Conservation (phyloP, 306 rosid species). For the Cicer pinnatifidum region DNA sequence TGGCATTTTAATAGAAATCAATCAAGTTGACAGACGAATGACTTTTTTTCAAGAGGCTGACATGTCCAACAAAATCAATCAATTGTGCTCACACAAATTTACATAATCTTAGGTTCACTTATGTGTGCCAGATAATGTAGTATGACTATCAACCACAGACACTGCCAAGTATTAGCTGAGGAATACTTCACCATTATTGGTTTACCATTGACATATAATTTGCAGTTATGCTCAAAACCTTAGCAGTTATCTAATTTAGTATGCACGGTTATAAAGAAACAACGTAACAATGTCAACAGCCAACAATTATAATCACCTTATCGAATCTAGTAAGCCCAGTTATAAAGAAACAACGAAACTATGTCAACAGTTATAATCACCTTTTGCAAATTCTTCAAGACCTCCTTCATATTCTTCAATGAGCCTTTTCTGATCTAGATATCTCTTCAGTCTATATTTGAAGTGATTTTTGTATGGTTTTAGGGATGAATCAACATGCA, state of each 20-base stretch:
- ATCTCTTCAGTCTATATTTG: slow-evolving; percentile 66
- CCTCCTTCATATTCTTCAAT: slow-evolving; percentile 78
- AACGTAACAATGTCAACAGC: slow-evolving; percentile 30
- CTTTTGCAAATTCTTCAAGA: slow-evolving; percentile 80
- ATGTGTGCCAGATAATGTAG: slow-evolving; percentile 5
- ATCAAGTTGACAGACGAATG: slow-evolving; percentile 22
- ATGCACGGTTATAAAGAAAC: slow-evolving; percentile 23
- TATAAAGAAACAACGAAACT: slow-evolving; percentile 7
- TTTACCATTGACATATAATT: neutral
- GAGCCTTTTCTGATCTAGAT: slow-evolving; percentile 67
- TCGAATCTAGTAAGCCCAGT: no score
- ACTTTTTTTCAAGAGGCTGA: slow-evolving; percentile 22
- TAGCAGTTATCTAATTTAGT: slow-evolving; percentile 2
- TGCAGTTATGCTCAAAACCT: slow-evolving; percentile 16
- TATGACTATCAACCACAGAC: slow-evolving; percentile 21
- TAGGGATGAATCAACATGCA: slow-evolving; percentile 66
- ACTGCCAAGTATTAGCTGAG: slow-evolving; percentile 28
- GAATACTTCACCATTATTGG: slow-evolving; percentile 1
- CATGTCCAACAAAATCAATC: slow-evolving; percentile 28
- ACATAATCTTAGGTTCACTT: neutral
- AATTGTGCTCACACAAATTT: slow-evolving; percentile 4
- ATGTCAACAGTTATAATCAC: slow-evolving; percentile 50
- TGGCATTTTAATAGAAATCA: slow-evolving; percentile 30
- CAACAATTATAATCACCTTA: slow-evolving; percentile 56
- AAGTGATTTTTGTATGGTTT: slow-evolving; percentile 72